phyloP scores from a whole-genome alignment of 805 yeast species.

The Maudiozyma pseudohumilis region DNA sequence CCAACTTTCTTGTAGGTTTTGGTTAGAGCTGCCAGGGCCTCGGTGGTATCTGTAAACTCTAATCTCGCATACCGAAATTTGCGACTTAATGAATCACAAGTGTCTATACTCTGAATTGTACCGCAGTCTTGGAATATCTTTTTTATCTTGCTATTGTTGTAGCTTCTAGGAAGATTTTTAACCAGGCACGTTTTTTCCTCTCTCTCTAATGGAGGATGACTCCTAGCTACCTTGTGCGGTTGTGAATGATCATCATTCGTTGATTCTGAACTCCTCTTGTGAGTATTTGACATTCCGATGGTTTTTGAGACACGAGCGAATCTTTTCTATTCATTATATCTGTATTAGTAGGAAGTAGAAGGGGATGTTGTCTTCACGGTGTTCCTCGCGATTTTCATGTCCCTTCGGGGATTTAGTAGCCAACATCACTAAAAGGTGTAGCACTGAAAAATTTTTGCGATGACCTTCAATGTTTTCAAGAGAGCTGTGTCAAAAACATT shows the following conservation, averaged over 20 bases:
- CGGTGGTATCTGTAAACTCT: slow-evolving; percentile 43
- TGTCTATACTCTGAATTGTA: slow-evolving; percentile 31
- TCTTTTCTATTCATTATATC: too few species aligned
- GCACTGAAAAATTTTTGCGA: slow-evolving; percentile 11
- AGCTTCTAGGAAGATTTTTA: slow-evolving; percentile 34
- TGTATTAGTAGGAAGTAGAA: too few species aligned
- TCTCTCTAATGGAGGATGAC: too few species aligned
- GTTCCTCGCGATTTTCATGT: too few species aligned
- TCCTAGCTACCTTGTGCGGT: too few species aligned
- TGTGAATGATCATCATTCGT: not conserved
- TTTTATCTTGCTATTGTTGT: slow-evolving; percentile 32
- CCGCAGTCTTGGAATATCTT: slow-evolving; percentile 57
- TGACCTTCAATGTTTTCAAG: slow-evolving; percentile 4
- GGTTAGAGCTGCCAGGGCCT: slow-evolving; percentile 50
- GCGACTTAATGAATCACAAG: slow-evolving; percentile 14
- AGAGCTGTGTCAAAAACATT: not conserved
- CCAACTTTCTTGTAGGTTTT: slow-evolving; percentile 42
- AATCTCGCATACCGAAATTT: slow-evolving; percentile 37
- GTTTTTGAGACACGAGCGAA: too few species aligned
- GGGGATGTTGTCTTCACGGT: too few species aligned
- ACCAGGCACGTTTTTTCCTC: too few species aligned
- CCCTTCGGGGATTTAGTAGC: too few species aligned
- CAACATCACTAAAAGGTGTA: not conserved
- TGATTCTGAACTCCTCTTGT: too few species aligned
- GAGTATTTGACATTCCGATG: too few species aligned